These are phyloP conservation scores for Bauhinia variegata DNA, from an alignment of 306 rosid species.

Conservation along the genomic window DNA sequence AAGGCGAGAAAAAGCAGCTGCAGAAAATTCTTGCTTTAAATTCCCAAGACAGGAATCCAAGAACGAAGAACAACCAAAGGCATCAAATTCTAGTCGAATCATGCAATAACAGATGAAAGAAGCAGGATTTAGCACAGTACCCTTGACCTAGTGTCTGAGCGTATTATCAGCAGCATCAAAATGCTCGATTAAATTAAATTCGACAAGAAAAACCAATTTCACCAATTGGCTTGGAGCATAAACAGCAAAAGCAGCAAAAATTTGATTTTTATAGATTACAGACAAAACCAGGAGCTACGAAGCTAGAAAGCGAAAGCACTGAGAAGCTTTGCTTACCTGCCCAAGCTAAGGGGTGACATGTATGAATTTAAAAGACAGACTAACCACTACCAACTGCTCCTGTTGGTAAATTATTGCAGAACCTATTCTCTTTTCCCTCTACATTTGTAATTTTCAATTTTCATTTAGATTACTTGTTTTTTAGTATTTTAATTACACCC, in stretches of 20 bases:
- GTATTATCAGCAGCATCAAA: conserved; percentile 44
- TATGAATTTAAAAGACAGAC: conserved; percentile 58
- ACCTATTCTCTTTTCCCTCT: conserved; percentile 48
- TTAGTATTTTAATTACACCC: conserved; percentile 1
- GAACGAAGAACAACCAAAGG: conserved; percentile 41
- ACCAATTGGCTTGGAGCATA: conserved; percentile 42
- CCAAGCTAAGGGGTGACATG: conserved; percentile 48
- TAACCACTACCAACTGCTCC: conserved; percentile 69
- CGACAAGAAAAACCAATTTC: conserved; percentile 39
- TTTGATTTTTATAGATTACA: conserved; percentile 50
- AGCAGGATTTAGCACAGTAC: conserved; percentile 36
- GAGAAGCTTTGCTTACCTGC: conserved; percentile 44
- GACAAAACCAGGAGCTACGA: conserved; percentile 31
- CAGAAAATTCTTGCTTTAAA: conserved; percentile 43
- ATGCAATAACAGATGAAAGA: conserved; percentile 38
- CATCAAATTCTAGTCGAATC: conserved; percentile 48
- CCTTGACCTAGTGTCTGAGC: conserved; percentile 25
- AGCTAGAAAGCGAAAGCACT: conserved; percentile 32
- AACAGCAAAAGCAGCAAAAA: conserved; percentile 44
- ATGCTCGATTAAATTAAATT: conserved; percentile 42
- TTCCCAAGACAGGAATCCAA: conserved; percentile 40
- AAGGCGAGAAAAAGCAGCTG: conserved; percentile 27
- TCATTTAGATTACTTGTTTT: conserved; percentile 24
- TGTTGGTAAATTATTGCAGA: conserved; percentile 56
- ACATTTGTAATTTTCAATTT: conserved; percentile 34